Percentiles rank a stretch among this genome's conserved stretches.
phyloP scores from a whole-genome alignment of 2,329 filamentous ascomycete genomes.

The Nemania sp. region DNA sequence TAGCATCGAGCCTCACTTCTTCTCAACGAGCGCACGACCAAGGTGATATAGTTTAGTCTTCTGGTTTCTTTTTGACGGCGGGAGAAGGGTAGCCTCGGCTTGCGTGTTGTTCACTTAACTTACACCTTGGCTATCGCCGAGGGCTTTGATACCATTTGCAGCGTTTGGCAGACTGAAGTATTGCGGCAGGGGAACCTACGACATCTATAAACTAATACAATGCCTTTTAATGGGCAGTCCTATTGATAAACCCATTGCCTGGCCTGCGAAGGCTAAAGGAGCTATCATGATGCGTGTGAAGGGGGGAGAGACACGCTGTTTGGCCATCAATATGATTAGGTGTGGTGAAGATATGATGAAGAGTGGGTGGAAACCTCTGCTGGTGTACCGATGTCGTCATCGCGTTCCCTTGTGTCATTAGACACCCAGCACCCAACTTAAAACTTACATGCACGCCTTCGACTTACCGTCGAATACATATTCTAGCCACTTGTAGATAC shows the following conservation, averaged over 20 bases:
- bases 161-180: conserved; percentile 1
- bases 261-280: background rate
- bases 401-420: no score
- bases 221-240: background rate
- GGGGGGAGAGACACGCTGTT: background rate
- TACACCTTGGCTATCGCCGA: conserved; percentile 4
- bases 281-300: no score
- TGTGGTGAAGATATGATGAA: no score
- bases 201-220: background rate
- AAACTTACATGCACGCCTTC: no score
- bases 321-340: no score
- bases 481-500: no score
- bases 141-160: conserved; percentile 25
- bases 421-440: no score
- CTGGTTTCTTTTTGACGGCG: background rate
- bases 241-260: background rate
- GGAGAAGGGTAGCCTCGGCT: background rate
- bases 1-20: background rate
- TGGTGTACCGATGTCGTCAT: no score
- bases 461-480: no score
- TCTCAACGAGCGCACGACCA: background rate
- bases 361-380: no score
- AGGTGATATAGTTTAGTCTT: background rate
- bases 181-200: no score
- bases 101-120: conserved; percentile 4